phyloP scores from a whole-genome alignment of 1,139 yeast genomes.

The Taphrina flavorubra region DNA sequence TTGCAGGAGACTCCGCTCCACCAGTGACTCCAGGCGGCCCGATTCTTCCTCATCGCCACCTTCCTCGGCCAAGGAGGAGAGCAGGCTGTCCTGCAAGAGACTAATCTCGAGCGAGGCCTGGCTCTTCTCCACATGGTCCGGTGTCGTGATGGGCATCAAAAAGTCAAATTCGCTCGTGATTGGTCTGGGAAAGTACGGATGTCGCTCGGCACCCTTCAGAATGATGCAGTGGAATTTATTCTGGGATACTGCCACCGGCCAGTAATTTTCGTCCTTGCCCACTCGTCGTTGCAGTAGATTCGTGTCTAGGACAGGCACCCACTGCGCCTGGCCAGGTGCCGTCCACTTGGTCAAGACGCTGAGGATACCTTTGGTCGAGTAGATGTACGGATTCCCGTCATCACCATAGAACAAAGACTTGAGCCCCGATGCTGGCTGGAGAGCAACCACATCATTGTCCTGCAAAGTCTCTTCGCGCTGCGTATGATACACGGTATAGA shows the following conservation, averaged over 20 bases:
- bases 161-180: conserved; percentile 79
- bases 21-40: conserved; percentile 54
- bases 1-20: conserved; percentile 75
- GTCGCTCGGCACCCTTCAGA: conserved; percentile 58
- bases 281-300: conserved; percentile 58
- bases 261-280: conserved; percentile 60
- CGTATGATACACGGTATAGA: conserved; percentile 54
- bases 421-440: conserved; percentile 48
- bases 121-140: conserved; percentile 49
- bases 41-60: conserved; percentile 15
- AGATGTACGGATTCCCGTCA: conserved; percentile 84
- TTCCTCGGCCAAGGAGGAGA: conserved; percentile 52
- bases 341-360: conserved; percentile 80
- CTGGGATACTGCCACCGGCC: conserved; percentile 82
- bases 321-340: conserved; percentile 69
- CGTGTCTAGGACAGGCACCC: conserved; percentile 86
- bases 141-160: conserved; percentile 60
- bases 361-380: conserved; percentile 76
- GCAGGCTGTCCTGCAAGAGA: conserved; percentile 46
- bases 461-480: conserved; percentile 53
- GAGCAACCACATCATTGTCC: conserved; percentile 52
- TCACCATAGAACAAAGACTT: conserved; percentile 79
- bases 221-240: conserved; percentile 70
- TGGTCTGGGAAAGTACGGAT: conserved; percentile 74
- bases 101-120: conserved; percentile 48